Base-by-base conservation (phyloP, 108 stramenopile species). In the Cylindrotheca closterium region DNA sequence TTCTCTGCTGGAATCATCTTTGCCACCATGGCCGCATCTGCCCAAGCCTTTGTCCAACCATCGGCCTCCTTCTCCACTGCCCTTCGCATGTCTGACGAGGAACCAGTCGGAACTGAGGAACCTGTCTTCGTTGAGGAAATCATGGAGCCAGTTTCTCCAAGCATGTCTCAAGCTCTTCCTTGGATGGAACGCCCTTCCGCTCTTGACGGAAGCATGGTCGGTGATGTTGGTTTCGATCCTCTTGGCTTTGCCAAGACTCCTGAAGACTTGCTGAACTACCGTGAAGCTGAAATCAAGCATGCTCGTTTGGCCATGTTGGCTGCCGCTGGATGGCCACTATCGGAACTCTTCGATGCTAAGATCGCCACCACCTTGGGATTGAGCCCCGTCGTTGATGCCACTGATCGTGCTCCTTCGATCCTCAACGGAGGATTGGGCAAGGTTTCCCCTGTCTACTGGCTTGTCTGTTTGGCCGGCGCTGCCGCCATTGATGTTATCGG, bases 261-360 rank as follows among this genome's bases (percentile, higher is more conserved):
- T 24, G 72, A 63, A 2, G 68, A 66, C 26, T 58, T 89, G 37
- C 56, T 77, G 63, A 68, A 77, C 25, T 75, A 73, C 60, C 80
- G 85, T 51, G 92, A 93, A 76, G 95, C 95, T 10, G 95, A 96
- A 63, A 72, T 96, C 63, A 96, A 96, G 79, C 95, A 96, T 63
- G 88, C 85, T 8, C 92, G 92, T 51, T 75, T 96, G 24, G 91
- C 94, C 27, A 91, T 93, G 94, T 79, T 93, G 47, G 90, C 90
- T 52, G 92, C 92, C 45, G 90, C 92, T 17, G 95, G 94, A 51
- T 95, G 94, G 94, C 94, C 94, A 3, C 19, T 95, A 8, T 75
- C 76, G 8, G 75, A 95, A 64, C 67, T 95, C 18, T 79, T 80
- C 49, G 88, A 95, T 73, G 77, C 78, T 49, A 78, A 83, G 77